phyloP scores from a whole-genome alignment of 208 protist species.

The Sergeia podlipaevii region DNA sequence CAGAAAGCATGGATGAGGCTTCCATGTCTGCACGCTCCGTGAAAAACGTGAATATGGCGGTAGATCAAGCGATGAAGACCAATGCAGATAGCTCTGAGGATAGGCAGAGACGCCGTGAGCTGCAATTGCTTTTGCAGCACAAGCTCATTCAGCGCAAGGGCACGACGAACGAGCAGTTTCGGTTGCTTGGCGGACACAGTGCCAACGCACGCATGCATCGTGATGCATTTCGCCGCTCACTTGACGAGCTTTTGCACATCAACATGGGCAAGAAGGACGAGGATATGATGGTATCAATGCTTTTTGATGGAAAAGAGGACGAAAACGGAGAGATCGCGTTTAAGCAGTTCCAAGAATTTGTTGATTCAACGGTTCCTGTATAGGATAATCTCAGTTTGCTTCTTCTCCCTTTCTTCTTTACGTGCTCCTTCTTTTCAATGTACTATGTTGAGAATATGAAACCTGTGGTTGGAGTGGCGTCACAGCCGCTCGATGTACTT shows the following conservation, averaged over 20 bases:
- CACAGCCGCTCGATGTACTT: too few relatives aligned
- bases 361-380: conserved; percentile 26
- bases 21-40: conserved; percentile 53
- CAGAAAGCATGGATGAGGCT: conserved; percentile 66
- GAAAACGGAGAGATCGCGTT: conserved; percentile 80
- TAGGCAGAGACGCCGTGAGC: conserved; percentile 35
- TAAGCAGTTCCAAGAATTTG: conserved; percentile 87
- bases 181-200: conserved; percentile 65
- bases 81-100: conserved; percentile 29
- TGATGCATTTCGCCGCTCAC: conserved; percentile 59
- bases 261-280: conserved; percentile 71
- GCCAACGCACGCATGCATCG: conserved; percentile 66
- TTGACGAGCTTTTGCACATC: conserved; percentile 83
- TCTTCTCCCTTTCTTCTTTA: background rate
- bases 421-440: background rate
- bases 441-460: too few relatives aligned
- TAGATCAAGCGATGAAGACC: conserved; percentile 38
- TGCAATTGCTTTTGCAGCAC: conserved; percentile 61
- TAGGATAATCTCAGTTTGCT: conserved; percentile 2
- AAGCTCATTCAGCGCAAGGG: conserved; percentile 82
- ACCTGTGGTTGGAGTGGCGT: too few relatives aligned
- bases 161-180: conserved; percentile 77
- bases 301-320: conserved; percentile 81
- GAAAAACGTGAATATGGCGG: conserved; percentile 63
- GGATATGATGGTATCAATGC: conserved; percentile 71